phyloP scores from a whole-genome alignment of 2,329 filamentous ascomycete species.

The Alternaria rosae region DNA sequence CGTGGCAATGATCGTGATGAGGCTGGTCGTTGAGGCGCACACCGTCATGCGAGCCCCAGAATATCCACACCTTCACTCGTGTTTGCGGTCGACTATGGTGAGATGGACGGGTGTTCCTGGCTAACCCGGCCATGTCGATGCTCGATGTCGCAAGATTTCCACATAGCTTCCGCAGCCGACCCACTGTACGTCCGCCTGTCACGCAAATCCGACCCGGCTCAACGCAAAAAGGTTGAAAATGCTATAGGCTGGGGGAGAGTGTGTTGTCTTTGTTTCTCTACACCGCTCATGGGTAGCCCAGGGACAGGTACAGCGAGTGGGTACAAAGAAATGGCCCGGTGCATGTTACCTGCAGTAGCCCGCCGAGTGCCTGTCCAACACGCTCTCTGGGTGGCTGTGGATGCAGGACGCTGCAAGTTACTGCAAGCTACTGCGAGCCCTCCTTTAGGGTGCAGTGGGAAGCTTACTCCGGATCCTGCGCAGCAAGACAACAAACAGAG shows the following conservation, averaged over 20 bases:
- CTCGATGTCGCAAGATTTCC: slow-evolving; percentile 27
- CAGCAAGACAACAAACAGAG: slow-evolving; percentile 35
- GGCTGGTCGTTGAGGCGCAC: slow-evolving; percentile 11
- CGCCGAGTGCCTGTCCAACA: slow-evolving; percentile 33
- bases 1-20: slow-evolving; percentile 18
- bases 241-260: slow-evolving; percentile 33
- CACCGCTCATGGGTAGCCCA: slow-evolving; percentile 37
- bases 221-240: slow-evolving; percentile 14
- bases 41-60: neutral
- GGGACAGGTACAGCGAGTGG: slow-evolving; percentile 39
- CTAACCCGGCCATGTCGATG: slow-evolving; percentile 5
- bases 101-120: slow-evolving; percentile 21
- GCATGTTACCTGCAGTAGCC: slow-evolving; percentile 43
- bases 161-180: slow-evolving; percentile 21
- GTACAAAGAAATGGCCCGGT: slow-evolving; percentile 25
- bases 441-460: slow-evolving; percentile 14
- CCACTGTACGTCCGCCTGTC: slow-evolving; percentile 30
- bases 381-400: slow-evolving; percentile 30
- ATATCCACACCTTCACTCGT: slow-evolving; percentile 12
- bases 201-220: slow-evolving; percentile 12
- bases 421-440: slow-evolving; percentile 34
- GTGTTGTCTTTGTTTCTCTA: slow-evolving; percentile 39
- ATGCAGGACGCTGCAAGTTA: slow-evolving; percentile 31
- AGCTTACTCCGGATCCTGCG: slow-evolving; percentile 6
- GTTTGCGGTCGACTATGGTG: slow-evolving; percentile 14